Evolutionary conservation across 192 early-diverging fungal species (phyloP), one percentile per base, ranked within the genome.

Genomic region (Coemansia sp.): DNA sequence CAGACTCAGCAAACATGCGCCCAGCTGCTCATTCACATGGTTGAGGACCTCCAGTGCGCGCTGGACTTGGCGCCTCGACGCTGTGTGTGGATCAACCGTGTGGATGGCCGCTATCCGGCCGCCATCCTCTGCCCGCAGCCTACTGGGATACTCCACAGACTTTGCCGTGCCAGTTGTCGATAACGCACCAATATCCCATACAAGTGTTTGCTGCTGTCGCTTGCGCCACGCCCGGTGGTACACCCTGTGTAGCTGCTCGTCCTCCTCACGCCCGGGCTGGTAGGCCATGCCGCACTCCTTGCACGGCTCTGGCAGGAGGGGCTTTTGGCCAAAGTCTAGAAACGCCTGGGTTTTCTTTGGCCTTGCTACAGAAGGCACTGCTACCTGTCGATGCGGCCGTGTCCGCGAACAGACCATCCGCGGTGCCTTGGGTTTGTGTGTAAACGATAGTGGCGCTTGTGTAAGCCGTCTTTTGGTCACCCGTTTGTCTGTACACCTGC

Each of bases 281-380:
- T 44, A 77, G 1, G 75, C 21, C 68, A 77, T 67, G 17, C 69
- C 69, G 28, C 75, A 77, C 13, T 56, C 39, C 5, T 18, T 7
- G 55, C 75, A 77, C 0, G 56, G 54, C 20, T 51, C 37, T 0
- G 56, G 38, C 1, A 32, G 46, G 25, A 68, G 43, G 2, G 52
- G 55, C 31, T 43, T 54, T 32, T 77, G 75, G 0, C 75, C 75
- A 51, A 77, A 77, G 11, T 68, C 67, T 36, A 77, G 36, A 20
- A 67, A 77, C 23, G 62, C 57, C 42, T 77, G 75, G 38, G 63
- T 60, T 30, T 44, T 65, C n/a, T 32, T 51, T 12, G 51, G 31
- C 11, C 23, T 26, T 16, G 30, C 26, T 7, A 19, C 21, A 25
- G 25, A 14, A 19, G 34, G 13, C 9, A 7, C 39, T 36, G 22